Base-by-base conservation (phyloP, 2,329 filamentous ascomycete species). In the Epichloe festucae region DNA sequence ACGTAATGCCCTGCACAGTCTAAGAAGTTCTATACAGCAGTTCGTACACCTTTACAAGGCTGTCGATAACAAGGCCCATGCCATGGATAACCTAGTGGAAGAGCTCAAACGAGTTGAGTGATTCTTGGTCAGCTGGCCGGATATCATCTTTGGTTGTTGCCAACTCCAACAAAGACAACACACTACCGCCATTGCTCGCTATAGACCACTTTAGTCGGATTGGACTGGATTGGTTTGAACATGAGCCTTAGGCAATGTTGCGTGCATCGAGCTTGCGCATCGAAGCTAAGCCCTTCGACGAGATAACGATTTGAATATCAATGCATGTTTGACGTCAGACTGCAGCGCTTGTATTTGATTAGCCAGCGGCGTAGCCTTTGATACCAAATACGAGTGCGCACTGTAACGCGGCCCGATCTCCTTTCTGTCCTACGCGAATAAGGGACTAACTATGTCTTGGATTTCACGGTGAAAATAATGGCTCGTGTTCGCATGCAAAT, bases 1-100 rank as follows among this genome's bases (percentile, higher is more conserved):
- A 8, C 68, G 69, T 38, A 69, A 67, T 53, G 76, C 67, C 42
- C 63, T 78, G 35, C 62, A 64, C 5, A 69, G 70, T 14, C 59
- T 81, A 14, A 65, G 77, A 42, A 70, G 70, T 51, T 77, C 76
- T 7, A 75, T 81, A 50, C 70, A 72, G 36, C 75, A 79, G 53
- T 81, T 81, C 53, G 73, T 77, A 54, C 64, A 65, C 14, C 69
- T 79, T 58, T 72, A 78, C 53, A 70, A 72, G 57, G 70, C 67
- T 51, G 71, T 77, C 51, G 73, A 77, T 51, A 71, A 68, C 49
- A 70, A 68, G 55, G 67, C 63, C 45, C 60, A 57, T 57, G 72
- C 61, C 62, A 66, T 64, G 54, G 69, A 71, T 53, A 56, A 60
- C 36, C 60, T 72, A 10, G 63, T 70, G 38, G 63, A 63, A 40